These are phyloP conservation scores for Sarocladium kiliense DNA, from an alignment of 2,329 filamentous ascomycete genomes.

Conservation along the genomic window DNA sequence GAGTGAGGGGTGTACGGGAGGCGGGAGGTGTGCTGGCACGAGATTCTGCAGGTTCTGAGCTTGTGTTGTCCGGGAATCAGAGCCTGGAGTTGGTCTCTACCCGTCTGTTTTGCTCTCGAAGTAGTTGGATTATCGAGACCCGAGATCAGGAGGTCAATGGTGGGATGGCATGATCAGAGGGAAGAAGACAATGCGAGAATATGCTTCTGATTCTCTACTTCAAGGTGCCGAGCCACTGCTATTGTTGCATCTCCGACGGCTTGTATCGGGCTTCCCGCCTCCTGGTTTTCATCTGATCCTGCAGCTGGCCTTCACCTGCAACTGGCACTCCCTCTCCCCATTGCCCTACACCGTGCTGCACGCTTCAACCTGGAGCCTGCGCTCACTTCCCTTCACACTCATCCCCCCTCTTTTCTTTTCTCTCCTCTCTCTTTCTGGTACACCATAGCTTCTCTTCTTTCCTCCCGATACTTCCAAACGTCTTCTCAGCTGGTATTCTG, in stretches of 20 bases:
- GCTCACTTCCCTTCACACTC: background rate
- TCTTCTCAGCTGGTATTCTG: background rate
- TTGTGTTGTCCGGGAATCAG: background rate
- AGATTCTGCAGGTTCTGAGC: background rate
- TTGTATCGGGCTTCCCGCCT: background rate
- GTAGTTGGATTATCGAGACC: too few species aligned
- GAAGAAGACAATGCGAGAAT: background rate
- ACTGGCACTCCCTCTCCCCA: background rate
- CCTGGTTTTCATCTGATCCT: background rate
- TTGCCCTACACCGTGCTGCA: background rate
- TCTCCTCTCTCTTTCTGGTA: background rate
- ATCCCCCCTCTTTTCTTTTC: background rate
- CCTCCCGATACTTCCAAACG: background rate
- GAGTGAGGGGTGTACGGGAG: too few species aligned
- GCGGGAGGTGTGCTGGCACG: slow-evolving; percentile 3
- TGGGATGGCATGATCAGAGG: background rate
- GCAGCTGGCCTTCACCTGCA: slow-evolving; percentile 5
- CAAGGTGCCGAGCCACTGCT: background rate
- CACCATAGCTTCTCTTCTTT: background rate
- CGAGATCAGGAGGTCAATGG: background rate
- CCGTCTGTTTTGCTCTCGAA: background rate
- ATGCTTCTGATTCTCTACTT: background rate
- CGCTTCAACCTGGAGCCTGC: background rate
- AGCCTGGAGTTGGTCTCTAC: background rate
- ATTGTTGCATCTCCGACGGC: background rate